phyloP scores from a whole-genome alignment of 495 filamentous ascomycete genomes.

The Xylaria flabelliformis region DNA sequence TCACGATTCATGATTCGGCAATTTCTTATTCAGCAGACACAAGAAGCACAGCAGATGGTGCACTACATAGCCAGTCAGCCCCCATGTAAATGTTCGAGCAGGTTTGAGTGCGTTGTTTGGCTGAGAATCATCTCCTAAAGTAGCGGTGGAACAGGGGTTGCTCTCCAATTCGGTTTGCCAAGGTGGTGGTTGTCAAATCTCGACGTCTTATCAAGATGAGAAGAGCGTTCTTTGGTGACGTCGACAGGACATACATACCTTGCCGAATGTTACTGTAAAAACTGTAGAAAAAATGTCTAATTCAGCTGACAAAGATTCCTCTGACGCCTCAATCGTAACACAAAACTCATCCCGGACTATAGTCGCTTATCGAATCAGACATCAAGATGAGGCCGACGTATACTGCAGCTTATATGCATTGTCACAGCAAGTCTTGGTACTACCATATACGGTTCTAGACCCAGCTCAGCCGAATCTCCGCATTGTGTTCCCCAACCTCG shows the following conservation, averaged over 20 bases:
- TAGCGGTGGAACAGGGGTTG: neutral
- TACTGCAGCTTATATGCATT: slow-evolving; percentile 20
- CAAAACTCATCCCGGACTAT: neutral
- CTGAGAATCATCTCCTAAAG: neutral
- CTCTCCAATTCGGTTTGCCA: neutral
- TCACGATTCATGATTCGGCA: neutral
- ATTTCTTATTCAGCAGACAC: slow-evolving; percentile 1
- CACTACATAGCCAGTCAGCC: slow-evolving; percentile 6
- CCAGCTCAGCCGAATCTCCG: slow-evolving; percentile 48
- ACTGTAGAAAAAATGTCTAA: neutral
- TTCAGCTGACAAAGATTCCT: neutral
- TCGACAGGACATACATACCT: neutral
- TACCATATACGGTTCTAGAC: slow-evolving; percentile 16
- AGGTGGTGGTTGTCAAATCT: neutral
- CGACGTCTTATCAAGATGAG: slow-evolving; percentile 5
- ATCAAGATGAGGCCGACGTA: neutral
- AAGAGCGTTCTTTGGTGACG: neutral
- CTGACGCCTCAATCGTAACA: neutral
- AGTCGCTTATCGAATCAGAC: slow-evolving; percentile 8
- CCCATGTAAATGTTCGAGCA: neutral
- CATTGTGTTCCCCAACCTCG: slow-evolving; percentile 52
- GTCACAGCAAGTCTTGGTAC: slow-evolving; percentile 2
- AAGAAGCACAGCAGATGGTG: neutral
- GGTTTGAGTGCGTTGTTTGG: neutral
- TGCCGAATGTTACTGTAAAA: too few species aligned